Percentiles rank a stretch among this genome's conserved stretches.
These are phyloP conservation scores for Passalora sequoiae DNA, from an alignment of 2,329 filamentous ascomycete species.

Conservation along the genomic window DNA sequence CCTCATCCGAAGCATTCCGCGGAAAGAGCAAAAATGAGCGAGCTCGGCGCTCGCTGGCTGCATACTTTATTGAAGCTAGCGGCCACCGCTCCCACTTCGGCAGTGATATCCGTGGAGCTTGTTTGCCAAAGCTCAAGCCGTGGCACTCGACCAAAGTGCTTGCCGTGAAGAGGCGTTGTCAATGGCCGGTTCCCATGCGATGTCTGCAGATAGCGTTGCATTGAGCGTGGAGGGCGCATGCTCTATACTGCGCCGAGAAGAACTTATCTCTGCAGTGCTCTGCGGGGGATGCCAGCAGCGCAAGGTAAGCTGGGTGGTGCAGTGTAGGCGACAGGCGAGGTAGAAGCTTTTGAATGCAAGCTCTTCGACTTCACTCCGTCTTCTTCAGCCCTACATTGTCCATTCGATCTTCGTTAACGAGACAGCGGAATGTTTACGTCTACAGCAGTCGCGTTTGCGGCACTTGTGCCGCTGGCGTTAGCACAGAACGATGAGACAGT, in stretches of 20 bases:
- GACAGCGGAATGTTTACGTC: neutral
- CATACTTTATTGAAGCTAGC: conserved; percentile 18
- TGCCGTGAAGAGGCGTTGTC: conserved; percentile 1
- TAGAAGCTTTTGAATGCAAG: neutral
- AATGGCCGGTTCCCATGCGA: conserved; percentile 2
- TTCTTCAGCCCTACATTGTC: too few species aligned
- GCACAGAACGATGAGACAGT: conserved; percentile 56
- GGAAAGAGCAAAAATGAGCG: conserved; percentile 19
- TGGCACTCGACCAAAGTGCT: neutral
- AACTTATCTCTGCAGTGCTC: neutral
- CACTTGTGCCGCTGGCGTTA: conserved; percentile 23
- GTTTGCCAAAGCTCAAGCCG: conserved; percentile 3
- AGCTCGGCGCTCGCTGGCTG: conserved; percentile 18
- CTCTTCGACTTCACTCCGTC: conserved; percentile 1
- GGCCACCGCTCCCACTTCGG: conserved; percentile 11
- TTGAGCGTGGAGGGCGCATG: conserved; percentile 1
- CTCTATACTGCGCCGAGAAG: neutral
- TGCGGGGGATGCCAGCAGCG: neutral
- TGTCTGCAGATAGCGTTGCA: conserved; percentile 2
- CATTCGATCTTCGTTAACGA: too few species aligned
- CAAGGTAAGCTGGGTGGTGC: neutral
- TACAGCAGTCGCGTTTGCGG: conserved; percentile 22
- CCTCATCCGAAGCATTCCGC: conserved; percentile 4
- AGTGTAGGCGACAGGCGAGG: conserved; percentile 5
- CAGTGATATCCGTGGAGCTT: conserved; percentile 14